Conservation (phyloP, 257 asterid species). For the Gentiana dahurica region DNA sequence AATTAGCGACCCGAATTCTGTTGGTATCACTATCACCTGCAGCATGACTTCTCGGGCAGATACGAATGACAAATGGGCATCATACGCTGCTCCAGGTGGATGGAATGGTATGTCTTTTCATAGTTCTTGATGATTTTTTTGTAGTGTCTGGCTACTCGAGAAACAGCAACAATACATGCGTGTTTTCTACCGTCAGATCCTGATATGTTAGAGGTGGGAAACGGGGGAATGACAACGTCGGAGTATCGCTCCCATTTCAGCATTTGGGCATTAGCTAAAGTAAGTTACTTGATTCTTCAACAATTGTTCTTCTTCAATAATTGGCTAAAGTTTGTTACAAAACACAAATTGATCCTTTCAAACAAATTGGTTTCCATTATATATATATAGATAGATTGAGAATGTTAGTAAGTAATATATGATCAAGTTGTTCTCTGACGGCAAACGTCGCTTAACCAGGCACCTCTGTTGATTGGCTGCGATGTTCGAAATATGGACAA, state of each 20-base stretch:
- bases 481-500: conserved; percentile 62
- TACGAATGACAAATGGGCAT: conserved; percentile 65
- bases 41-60: conserved; percentile 35
- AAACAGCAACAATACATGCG: neutral
- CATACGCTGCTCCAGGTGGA: conserved; percentile 83
- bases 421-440: no score
- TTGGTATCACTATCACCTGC: no score
- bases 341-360: no score
- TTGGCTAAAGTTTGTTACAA: no score
- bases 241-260: conserved; percentile 91
- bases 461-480: conserved; percentile 88
- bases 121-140: no score
- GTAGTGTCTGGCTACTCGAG: no score
- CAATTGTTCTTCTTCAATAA: no score
- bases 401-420: no score
- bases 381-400: no score
- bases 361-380: no score
- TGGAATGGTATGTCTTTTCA: conserved; percentile 56
- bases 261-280: conserved; percentile 85
- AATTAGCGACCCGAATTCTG: no score
- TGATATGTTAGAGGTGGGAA: conserved; percentile 93
- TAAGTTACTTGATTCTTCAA: conserved; percentile 5
- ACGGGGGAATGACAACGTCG: conserved; percentile 64
- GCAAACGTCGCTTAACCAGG: conserved; percentile 21
- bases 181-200: conserved; percentile 39